Evolutionary conservation across 169 alveolate genomes (phyloP).

Genomic region (Cystoisospora suis): DNA sequence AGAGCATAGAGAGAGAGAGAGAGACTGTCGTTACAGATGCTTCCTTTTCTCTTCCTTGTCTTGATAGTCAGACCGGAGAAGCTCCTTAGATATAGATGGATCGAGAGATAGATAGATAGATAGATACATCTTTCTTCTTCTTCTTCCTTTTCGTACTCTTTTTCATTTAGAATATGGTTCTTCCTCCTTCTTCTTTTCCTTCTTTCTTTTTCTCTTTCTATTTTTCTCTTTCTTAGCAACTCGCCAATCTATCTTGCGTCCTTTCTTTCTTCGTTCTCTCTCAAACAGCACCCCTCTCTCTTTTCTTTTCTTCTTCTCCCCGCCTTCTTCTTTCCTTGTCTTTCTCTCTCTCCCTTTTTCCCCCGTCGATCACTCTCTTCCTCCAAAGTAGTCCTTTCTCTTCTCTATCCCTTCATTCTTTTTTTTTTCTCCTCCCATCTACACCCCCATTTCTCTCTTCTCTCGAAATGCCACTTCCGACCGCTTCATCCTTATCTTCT

Average conservation of each 20-base stretch:
- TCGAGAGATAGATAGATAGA: too few species aligned
- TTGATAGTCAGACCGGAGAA: too few species aligned
- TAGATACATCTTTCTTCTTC: neutral
- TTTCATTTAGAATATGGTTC: too few species aligned
- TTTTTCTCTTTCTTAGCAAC: neutral
- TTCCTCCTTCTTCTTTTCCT: neutral
- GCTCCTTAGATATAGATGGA: too few species aligned
- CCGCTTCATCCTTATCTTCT: neutral
- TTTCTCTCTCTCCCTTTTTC: neutral
- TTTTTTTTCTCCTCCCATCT: neutral
- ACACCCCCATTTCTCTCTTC: neutral
- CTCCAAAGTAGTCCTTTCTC: neutral
- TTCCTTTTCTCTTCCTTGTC: too few species aligned
- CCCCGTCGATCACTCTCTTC: too few species aligned
- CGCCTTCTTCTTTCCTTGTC: neutral
- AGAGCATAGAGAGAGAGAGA: too few species aligned
- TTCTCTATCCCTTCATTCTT: neutral
- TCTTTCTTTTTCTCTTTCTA: neutral
- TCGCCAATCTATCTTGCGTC: neutral
- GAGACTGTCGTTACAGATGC: too few species aligned
- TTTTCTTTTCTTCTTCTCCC: neutral
- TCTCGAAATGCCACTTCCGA: neutral
- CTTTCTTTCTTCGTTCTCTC: neutral
- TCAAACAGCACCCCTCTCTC: neutral
- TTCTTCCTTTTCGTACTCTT: neutral